Conservation (phyloP, 2,329 filamentous ascomycete genomes). For the Colletotrichum sp. region DNA sequence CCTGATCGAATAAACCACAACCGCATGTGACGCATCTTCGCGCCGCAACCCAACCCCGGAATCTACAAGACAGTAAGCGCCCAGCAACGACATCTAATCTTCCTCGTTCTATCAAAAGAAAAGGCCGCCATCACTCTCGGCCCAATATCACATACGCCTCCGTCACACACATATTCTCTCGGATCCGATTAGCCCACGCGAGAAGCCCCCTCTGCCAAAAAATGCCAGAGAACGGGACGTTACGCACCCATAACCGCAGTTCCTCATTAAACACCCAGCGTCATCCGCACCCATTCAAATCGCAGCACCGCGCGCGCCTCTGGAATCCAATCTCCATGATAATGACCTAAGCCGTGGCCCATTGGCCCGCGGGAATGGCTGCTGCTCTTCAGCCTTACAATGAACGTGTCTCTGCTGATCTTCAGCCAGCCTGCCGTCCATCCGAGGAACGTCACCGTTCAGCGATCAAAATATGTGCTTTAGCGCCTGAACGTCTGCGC, state of each 20-base stretch:
- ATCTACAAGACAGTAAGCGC: neutral
- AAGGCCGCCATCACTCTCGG: neutral
- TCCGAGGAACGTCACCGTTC: neutral
- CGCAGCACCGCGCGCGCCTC: neutral
- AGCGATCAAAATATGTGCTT: neutral
- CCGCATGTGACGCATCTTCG: neutral
- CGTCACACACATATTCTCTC: neutral
- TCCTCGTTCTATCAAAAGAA: neutral
- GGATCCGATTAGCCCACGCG: neutral
- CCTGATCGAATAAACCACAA: neutral
- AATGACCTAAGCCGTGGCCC: neutral
- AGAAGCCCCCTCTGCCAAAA: neutral
- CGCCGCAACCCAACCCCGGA: neutral
- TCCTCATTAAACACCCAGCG: neutral
- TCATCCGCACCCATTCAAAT: neutral
- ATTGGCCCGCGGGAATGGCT: neutral
- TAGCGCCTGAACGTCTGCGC: neutral
- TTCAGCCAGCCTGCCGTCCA: neutral
- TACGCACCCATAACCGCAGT: neutral
- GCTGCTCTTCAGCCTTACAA: neutral
- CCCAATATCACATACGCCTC: neutral
- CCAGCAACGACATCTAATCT: neutral
- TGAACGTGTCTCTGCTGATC: neutral
- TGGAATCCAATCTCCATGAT: neutral
- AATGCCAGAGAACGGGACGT: neutral